phyloP scores from a whole-genome alignment of 164 flowering plant genomes.

The Vitis cinerea region DNA sequence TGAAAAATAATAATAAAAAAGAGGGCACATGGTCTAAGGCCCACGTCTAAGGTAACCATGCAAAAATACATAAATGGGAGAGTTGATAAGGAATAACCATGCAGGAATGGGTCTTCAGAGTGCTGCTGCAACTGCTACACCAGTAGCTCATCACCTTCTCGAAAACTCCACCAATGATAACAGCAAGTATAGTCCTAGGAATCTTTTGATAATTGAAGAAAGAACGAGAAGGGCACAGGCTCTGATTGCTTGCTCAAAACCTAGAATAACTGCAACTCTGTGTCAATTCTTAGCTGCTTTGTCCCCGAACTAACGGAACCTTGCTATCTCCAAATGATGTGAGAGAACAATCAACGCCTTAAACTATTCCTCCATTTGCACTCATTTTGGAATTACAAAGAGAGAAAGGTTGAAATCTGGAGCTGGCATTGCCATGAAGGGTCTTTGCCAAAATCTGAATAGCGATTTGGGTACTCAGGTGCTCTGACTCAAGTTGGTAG shows the following conservation, averaged over 20 bases:
- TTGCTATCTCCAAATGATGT: slow-evolving; percentile 95
- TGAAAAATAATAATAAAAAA: too few species aligned
- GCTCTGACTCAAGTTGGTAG: slow-evolving; percentile 96
- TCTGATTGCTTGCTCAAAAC: slow-evolving; percentile 97
- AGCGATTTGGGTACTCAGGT: slow-evolving; percentile 87
- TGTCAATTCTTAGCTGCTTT: slow-evolving; percentile 96
- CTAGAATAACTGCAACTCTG: slow-evolving; percentile 88
- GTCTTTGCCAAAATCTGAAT: slow-evolving; percentile 92
- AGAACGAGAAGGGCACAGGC: slow-evolving; percentile 85
- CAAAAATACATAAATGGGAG: too few species aligned
- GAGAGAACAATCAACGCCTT: slow-evolving; percentile 91
- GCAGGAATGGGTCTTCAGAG: too few species aligned
- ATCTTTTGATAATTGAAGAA: slow-evolving; percentile 81
- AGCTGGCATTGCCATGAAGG: slow-evolving; percentile 96
- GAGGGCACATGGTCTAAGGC: too few species aligned
- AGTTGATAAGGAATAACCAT: too few species aligned
- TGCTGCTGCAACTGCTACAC: too few species aligned
- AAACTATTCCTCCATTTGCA: slow-evolving; percentile 99
- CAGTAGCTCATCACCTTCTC: too few species aligned
- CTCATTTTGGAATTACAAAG: slow-evolving; percentile 91
- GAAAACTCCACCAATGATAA: too few species aligned
- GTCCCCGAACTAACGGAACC: slow-evolving; percentile 96
- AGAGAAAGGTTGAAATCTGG: slow-evolving; percentile 99
- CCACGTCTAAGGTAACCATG: too few species aligned
- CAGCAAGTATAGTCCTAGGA: slow-evolving; percentile 87